A percentile compares a stretch with the other conserved stretches of the same genome.
Evolutionary conservation across 495 filamentous ascomycete species (phyloP).

Genomic region (Endocarpon pusillum): DNA sequence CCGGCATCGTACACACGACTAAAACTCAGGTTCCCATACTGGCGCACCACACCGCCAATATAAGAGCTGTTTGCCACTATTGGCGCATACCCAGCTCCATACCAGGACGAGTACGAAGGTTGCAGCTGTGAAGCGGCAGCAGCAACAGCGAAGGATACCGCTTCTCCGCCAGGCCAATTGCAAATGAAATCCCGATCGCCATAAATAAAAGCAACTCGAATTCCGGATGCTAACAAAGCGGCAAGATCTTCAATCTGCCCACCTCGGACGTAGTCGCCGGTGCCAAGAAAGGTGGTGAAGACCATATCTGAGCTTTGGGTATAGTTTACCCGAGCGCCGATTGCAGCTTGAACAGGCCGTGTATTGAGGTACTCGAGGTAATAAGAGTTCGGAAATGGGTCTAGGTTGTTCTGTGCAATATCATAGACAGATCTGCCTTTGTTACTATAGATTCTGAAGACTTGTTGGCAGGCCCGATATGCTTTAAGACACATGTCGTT

Average conservation of each 20-base stretch:
- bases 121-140: background rate
- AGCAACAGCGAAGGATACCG: conserved; percentile 26
- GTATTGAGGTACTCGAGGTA: conserved; percentile 44
- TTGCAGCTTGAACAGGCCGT: conserved; percentile 34
- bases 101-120: conserved; percentile 19
- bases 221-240: conserved; percentile 28
- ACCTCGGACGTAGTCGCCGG: conserved; percentile 33
- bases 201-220: conserved; percentile 37
- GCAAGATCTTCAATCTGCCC: conserved; percentile 32
- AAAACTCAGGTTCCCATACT: conserved; percentile 33
- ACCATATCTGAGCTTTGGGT: conserved; percentile 30
- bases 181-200: conserved; percentile 51
- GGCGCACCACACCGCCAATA: conserved; percentile 30
- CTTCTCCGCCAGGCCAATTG: conserved; percentile 41
- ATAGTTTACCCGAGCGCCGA: conserved; percentile 43
- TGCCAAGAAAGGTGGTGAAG: conserved; percentile 29
- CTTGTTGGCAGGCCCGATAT: conserved; percentile 37
- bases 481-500: conserved; percentile 32
- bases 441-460: conserved; percentile 36
- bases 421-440: conserved; percentile 42
- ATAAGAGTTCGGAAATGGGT: conserved; percentile 43
- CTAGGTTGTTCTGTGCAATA: conserved; percentile 34
- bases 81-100: conserved; percentile 32
- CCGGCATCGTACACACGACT: conserved; percentile 33
- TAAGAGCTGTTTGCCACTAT: conserved; percentile 34